A percentile compares a stretch with the other conserved stretches of the same genome.
These are phyloP conservation scores for Phytophthora pistaciae DNA, from an alignment of 352 stramenopile genomes.

Conservation along the genomic window DNA sequence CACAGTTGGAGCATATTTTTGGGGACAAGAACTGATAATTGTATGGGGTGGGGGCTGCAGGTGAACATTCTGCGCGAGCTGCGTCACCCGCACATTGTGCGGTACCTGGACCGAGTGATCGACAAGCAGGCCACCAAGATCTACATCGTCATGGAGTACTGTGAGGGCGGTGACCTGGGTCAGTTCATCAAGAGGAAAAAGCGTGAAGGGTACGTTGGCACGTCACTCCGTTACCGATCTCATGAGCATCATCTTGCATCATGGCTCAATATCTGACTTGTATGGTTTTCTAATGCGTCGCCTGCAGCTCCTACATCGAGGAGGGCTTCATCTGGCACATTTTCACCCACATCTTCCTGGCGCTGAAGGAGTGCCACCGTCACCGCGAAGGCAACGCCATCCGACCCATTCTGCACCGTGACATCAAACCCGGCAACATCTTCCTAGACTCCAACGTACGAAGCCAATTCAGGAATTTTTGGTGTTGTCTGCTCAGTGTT, in stretches of 20 bases:
- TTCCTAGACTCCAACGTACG: slow-evolving; percentile 91
- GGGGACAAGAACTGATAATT: not conserved
- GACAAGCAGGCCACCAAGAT: slow-evolving; percentile 93
- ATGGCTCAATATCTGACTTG: not conserved
- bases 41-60: slow-evolving; percentile 24
- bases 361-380: slow-evolving; percentile 92
- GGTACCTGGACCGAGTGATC: slow-evolving; percentile 95
- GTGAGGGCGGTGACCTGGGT: slow-evolving; percentile 90
- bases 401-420: slow-evolving; percentile 89
- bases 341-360: slow-evolving; percentile 93
- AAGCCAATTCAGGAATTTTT: slow-evolving; percentile 2
- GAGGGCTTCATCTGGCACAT: slow-evolving; percentile 95
- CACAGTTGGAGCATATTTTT: not conserved
- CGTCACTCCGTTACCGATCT: slow-evolving; percentile 9
- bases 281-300: not conserved
- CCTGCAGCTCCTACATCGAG: slow-evolving; percentile 88
- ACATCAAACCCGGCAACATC: slow-evolving; percentile 95
- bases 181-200: slow-evolving; percentile 93
- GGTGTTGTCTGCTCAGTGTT: not conserved
- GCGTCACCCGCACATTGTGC: slow-evolving; percentile 94
- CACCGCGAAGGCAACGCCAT: slow-evolving; percentile 85
- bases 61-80: slow-evolving; percentile 95
- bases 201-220: slow-evolving; percentile 73
- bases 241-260: slow-evolving; percentile 16
- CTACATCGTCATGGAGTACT: slow-evolving; percentile 97